Percentiles rank a stretch among this genome's conserved stretches.
These are phyloP conservation scores for Rhodosporidiobolus sp. DNA, from an alignment of 768 basidiomycete genomes.

Conservation along the genomic window DNA sequence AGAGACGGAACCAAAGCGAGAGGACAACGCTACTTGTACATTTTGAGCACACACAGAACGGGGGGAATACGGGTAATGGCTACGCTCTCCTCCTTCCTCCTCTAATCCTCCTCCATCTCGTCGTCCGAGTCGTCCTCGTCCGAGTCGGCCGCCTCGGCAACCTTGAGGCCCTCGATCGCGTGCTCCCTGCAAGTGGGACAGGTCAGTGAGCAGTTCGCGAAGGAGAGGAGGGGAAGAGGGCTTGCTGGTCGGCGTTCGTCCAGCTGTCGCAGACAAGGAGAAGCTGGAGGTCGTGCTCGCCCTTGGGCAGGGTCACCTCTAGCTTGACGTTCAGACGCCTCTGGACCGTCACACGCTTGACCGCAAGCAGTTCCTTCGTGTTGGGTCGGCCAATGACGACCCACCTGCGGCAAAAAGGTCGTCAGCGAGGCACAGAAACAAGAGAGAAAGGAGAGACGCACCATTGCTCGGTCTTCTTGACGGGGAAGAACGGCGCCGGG, in stretches of 20 bases:
- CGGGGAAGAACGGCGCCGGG: conserved; percentile 88
- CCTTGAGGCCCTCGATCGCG: neutral
- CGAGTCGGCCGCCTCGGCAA: conserved; percentile 22
- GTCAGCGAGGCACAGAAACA: conserved; percentile 45
- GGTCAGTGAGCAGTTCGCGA: neutral
- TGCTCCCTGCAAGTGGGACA: neutral
- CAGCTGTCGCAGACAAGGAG: conserved; percentile 93
- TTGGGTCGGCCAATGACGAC: too few species aligned
- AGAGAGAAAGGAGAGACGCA: conserved; percentile 61
- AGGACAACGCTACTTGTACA: too few species aligned
- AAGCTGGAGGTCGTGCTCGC: conserved; percentile 72
- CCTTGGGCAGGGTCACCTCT: conserved; percentile 83
- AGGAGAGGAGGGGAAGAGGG: neutral
- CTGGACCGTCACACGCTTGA: conserved; percentile 76
- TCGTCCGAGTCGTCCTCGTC: conserved; percentile 18
- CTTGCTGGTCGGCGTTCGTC: conserved; percentile 85
- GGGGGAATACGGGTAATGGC: neutral
- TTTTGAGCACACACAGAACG: too few species aligned
- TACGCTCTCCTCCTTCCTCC: too few species aligned
- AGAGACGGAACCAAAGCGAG: too few species aligned
- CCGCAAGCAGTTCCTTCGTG: conserved; percentile 85
- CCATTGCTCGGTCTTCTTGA: conserved; percentile 84
- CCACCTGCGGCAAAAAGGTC: conserved; percentile 54
- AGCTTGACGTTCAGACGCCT: conserved; percentile 74
- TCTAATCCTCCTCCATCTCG: conserved; percentile 11